Base-by-base conservation (phyloP, 73 alveolate genomes). In the Blepharisma japonicum region DNA sequence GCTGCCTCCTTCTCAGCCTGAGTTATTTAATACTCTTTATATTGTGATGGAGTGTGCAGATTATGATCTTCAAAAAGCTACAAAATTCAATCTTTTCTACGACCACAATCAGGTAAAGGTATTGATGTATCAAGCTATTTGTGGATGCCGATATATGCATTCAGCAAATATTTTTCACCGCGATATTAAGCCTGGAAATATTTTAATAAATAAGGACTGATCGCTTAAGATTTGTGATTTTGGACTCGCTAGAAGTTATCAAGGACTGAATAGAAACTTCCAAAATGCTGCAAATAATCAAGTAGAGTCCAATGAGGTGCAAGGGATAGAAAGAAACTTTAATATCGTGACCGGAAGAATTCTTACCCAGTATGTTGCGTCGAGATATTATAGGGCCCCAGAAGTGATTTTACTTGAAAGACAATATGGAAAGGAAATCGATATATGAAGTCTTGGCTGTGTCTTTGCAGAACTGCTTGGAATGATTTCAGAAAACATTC, bases 361-460 rank as follows among this genome's bases (percentile, higher is more conserved):
- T 32, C 85, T 92, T 77, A 92, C 98, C 45, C 98, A 94, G 6
- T 98, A 95, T 84, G 99, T 95, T 7, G 99, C 94, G 55, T 91
- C 99, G 32, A 85, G 99, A 67, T 95, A 98, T 98, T 95, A 95
- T 71, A 81, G 99, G 79, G 99, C 99, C 4, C 99, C 99, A 7
- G 99, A 95, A 87, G 88, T 95, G 51, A 95, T 95, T 77, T 86
- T 95, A 55, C 83, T 95, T 18, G 99, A 95, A 83, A 95, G 94
- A 32, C 97, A 95, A 82, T 95, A 95, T 88, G 90, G 95, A 21
- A 92, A 97, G 6, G 97, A 98, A 6, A 95, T 95, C 20, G 99
- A 95, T 80, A 92, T 95, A 48, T 95, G 99, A 98, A 89, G 97
- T 32, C 92, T 95, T 25, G 99, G 99, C 42, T 95, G 99, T 72